phyloP scores from a whole-genome alignment of 2,329 filamentous ascomycete genomes.

The Sclerotinia sclerotiorum region DNA sequence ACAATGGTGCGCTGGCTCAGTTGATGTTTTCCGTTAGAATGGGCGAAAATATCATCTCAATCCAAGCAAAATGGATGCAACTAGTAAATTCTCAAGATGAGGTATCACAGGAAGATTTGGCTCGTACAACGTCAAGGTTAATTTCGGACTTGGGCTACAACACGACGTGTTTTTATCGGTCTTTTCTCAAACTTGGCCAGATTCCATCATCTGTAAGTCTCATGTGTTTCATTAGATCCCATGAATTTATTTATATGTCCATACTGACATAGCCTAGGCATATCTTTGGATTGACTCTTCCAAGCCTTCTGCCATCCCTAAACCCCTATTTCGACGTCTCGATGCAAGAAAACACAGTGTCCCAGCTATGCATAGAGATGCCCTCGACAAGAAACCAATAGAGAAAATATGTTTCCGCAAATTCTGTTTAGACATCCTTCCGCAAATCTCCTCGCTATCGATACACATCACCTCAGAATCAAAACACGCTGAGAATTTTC shows the following conservation, averaged over 20 bases:
- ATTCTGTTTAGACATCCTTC: constrained; percentile 4
- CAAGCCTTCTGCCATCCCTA: background rate
- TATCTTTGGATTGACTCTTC: constrained; percentile 2
- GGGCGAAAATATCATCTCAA: background rate
- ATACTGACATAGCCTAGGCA: background rate
- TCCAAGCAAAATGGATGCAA: background rate
- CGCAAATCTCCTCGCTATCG: background rate
- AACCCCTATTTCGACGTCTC: background rate
- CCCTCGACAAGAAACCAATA: background rate
- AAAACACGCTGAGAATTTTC: background rate
- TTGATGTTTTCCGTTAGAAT: background rate
- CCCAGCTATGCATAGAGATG: background rate
- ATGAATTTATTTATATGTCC: background rate
- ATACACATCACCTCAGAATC: background rate
- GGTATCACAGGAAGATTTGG: background rate
- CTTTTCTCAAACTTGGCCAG: constrained; percentile 5
- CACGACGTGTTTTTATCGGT: constrained; percentile 5
- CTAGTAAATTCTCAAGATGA: background rate
- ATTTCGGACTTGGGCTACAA: constrained; percentile 14
- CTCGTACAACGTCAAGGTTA: constrained; percentile 6
- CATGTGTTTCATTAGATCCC: rapidly evolving
- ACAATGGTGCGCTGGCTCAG: background rate
- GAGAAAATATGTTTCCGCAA: constrained; percentile 5
- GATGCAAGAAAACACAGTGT: background rate
- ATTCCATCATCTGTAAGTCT: constrained; percentile 2